A percentile compares a stretch with the other conserved stretches of the same genome.
These are phyloP conservation scores for Aspergillus avenaceus DNA, from an alignment of 495 filamentous ascomycete species.

Conservation along the genomic window DNA sequence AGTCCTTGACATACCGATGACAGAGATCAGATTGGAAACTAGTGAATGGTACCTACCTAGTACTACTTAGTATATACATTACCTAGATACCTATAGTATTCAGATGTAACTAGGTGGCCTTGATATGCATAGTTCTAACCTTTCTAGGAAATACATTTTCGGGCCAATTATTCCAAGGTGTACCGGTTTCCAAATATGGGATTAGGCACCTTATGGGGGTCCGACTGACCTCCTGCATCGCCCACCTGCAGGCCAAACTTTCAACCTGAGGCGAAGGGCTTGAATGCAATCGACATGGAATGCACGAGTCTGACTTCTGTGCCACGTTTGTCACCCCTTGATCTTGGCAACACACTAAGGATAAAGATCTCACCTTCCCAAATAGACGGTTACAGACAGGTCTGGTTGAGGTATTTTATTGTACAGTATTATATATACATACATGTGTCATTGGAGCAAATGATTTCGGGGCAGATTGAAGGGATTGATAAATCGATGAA, in stretches of 20 bases:
- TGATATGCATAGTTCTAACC: too few species aligned
- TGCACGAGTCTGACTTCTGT: conserved; percentile 20
- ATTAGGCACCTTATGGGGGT: background rate
- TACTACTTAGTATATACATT: too few species aligned
- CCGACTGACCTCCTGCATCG: conserved; percentile 14
- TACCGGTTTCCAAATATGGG: conserved; percentile 8
- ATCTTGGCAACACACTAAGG: conserved; percentile 24
- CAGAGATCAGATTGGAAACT: too few species aligned
- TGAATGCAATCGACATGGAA: background rate
- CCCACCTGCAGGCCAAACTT: conserved; percentile 1
- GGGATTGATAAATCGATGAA: too few species aligned
- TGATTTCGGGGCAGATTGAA: too few species aligned
- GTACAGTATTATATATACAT: background rate
- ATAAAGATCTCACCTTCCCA: conserved; percentile 26
- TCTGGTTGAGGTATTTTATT: conserved; percentile 1
- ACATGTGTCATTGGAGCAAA: too few species aligned
- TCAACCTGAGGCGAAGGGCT: background rate
- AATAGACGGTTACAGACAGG: conserved; percentile 5
- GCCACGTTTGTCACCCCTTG: conserved; percentile 25
- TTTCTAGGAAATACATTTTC: background rate
- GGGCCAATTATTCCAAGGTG: conserved; percentile 2
- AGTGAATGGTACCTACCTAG: too few species aligned
- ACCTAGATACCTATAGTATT: too few species aligned
- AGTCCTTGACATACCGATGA: too few species aligned
- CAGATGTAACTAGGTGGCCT: too few species aligned